Conservation (phyloP, 768 basidiomycete species). For the Macrolepiota dolichaula region DNA sequence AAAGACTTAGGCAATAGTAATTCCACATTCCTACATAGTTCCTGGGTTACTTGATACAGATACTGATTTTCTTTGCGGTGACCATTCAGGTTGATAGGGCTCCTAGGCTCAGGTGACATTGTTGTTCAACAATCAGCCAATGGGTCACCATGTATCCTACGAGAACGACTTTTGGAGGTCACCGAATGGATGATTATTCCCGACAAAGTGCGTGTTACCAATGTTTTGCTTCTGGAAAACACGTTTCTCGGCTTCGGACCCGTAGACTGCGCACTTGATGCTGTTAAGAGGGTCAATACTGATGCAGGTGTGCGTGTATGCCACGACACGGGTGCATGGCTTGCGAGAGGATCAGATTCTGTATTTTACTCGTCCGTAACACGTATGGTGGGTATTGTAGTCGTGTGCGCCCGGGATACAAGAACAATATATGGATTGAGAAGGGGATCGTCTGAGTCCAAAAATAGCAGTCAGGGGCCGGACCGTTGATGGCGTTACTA, state of each 20-base stretch:
- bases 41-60: no score
- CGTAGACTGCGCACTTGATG: neutral
- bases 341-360: neutral
- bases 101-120: no score
- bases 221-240: neutral
- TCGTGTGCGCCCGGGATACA: neutral
- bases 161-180: no score
- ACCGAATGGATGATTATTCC: no score
- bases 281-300: neutral
- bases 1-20: no score
- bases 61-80: no score
- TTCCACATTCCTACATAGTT: no score
- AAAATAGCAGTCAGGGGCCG: constrained; percentile 14
- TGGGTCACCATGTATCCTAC: no score
- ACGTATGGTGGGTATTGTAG: neutral
- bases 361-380: neutral
- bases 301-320: neutral
- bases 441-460: neutral
- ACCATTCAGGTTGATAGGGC: no score
- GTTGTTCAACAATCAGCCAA: no score
- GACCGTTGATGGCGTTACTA: neutral
- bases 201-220: neutral
- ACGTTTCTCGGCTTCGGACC: neutral
- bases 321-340: constrained; percentile 56
- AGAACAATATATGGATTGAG: neutral